Evolutionary conservation across 306 rosid genomes (phyloP), one percentile per base, ranked within the genome.

Genomic region (Corylus heterophylla): DNA sequence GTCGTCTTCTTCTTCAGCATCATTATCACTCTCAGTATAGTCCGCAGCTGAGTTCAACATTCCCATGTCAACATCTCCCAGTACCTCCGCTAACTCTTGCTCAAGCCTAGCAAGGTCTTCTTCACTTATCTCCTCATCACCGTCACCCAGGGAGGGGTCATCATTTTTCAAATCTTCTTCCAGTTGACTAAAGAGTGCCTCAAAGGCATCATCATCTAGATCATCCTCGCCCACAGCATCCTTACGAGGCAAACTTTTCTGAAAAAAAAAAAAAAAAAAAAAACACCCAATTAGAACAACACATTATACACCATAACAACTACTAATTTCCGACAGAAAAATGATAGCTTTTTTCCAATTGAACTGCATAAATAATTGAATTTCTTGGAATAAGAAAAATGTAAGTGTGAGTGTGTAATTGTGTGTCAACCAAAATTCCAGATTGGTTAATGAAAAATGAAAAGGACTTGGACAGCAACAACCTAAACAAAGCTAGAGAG

Each of bases 81-180:
- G 76, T 3, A 86, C 91, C 76, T 78, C 83, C 22, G 75, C 87
- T 52, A 92, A 81, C 78, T 92, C 97, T 29, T 83, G 84, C 63
- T 91, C 98, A 12, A 95, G 80, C 83, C 64, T 49, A 54, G 86
- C 88, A 13, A 93, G 79, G 27, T 91, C 96, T 70, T 95, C 96
- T 81, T 89, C 97, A 25, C 74, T 86, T 44, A 90, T 85, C 27
- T 89, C 92, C 7, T 87, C 89, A 29, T 72, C 81, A 20, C 48
- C 80, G 2, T 75, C 91, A 12, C 74, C 93, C 2, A 78, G 58
- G 17, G 91, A 73, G 17, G 48, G 76, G 74, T 76, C 93, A 45
- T 83, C 98, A 49, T 91, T 89, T 75, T 90, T 92, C 12, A 92
- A 90, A 85, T 95, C 98, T 64, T 95, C 93, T 87, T 90, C 97